Conservation (phyloP, 2,329 filamentous ascomycete species). For the Penicillium aurantiogriseum region DNA sequence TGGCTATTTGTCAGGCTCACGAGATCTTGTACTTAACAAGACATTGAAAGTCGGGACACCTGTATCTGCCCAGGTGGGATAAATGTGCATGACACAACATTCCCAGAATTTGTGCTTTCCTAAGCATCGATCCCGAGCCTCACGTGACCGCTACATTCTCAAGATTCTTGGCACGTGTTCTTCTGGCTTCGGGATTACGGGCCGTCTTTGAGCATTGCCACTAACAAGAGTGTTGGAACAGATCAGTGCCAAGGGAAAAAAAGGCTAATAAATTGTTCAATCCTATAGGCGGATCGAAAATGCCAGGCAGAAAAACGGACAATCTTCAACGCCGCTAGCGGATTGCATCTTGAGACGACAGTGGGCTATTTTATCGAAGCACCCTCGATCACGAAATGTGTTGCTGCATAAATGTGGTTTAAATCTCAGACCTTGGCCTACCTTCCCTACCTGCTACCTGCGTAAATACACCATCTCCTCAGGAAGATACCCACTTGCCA, state of each 20-base stretch:
- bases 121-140: conserved; percentile 3
- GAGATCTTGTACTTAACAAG: conserved; percentile 2
- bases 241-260: background rate
- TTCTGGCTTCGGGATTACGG: too few species aligned
- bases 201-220: background rate
- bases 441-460: background rate
- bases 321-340: too few species aligned
- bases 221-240: background rate
- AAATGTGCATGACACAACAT: background rate
- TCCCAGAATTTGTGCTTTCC: conserved; percentile 3
- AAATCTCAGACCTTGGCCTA: background rate
- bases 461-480: background rate
- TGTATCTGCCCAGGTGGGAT: background rate
- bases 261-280: background rate
- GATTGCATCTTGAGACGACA: background rate
- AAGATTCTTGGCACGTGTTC: conserved; percentile 10
- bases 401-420: background rate
- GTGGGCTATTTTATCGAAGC: background rate
- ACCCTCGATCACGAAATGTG: background rate
- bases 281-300: too few species aligned
- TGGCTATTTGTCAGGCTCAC: conserved; percentile 1
- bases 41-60: background rate
- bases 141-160: background rate
- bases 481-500: background rate
- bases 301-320: too few species aligned